Conservation (phyloP, 768 basidiomycete species). For the Rhodosporidiobolus odoratus region DNA sequence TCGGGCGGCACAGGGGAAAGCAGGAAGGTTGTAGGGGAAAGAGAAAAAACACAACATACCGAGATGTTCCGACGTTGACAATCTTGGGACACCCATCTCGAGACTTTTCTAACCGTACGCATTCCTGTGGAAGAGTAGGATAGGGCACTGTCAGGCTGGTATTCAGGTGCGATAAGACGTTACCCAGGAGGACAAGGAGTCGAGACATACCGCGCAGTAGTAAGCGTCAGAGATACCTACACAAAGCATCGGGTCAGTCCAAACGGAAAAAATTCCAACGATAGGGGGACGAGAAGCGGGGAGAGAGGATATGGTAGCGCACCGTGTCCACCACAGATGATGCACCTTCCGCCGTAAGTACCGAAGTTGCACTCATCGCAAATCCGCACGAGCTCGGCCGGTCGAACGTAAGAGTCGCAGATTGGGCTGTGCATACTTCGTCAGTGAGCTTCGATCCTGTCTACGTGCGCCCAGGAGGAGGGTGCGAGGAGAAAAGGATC, state of each 20-base stretch:
- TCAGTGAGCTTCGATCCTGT: not conserved
- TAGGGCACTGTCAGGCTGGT: not conserved
- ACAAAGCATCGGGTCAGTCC: not conserved
- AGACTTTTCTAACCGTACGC: conserved; percentile 77
- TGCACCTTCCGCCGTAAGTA: conserved; percentile 93
- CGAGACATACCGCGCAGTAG: conserved; percentile 74
- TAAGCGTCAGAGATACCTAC: conserved; percentile 97
- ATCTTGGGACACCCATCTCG: conserved; percentile 98
- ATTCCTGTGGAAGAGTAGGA: conserved; percentile 32
- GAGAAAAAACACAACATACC: conserved; percentile 42
- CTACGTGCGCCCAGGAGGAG: not conserved
- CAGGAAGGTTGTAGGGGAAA: conserved; percentile 45
- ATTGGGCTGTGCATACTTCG: conserved; percentile 62
- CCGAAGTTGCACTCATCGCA: conserved; percentile 99
- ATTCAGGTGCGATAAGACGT: not conserved
- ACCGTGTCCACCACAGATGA: conserved; percentile 96
- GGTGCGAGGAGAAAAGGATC: not conserved
- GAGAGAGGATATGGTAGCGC: too few species aligned
- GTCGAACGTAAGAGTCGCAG: conserved; percentile 98
- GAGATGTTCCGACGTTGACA: conserved; percentile 77
- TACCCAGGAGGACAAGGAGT: conserved; percentile 49
- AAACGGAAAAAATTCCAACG: not conserved
- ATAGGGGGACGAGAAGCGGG: not conserved
- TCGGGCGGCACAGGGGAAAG: not conserved
- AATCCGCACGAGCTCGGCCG: conserved; percentile 93